Evolutionary conservation across 176 grass and related monocot species (phyloP).

Genomic region (Cocos nucifera): DNA sequence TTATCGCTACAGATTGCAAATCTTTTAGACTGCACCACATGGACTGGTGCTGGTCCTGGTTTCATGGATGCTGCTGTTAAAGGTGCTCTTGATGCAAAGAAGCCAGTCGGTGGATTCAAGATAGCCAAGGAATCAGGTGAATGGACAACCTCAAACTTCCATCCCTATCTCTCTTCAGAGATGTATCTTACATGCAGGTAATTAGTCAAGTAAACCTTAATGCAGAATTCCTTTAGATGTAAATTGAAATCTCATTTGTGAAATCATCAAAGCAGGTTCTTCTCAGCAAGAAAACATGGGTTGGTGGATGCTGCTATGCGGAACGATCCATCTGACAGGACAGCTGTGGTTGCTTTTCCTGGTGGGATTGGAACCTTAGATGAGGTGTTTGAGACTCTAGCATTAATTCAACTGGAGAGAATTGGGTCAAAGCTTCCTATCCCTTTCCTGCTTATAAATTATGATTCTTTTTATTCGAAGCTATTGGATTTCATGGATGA

Average conservation of each 20-base stretch:
- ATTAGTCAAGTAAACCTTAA: neutral
- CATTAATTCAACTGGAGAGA: conserved; percentile 64
- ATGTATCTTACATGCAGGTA: conserved; percentile 89
- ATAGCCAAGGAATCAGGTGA: conserved; percentile 68
- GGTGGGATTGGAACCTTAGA: conserved; percentile 73
- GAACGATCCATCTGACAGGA: conserved; percentile 34
- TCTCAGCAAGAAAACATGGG: conserved; percentile 84
- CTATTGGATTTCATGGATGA: conserved; percentile 66
- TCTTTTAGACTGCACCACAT: conserved; percentile 75
- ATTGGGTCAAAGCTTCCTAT: conserved; percentile 50
- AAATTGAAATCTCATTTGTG: neutral
- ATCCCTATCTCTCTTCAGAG: conserved; percentile 54
- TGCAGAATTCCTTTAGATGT: too few relatives aligned
- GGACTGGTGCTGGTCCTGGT: conserved; percentile 65
- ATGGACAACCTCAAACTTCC: conserved; percentile 69
- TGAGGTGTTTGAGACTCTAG: conserved; percentile 77
- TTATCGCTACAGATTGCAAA: conserved; percentile 29
- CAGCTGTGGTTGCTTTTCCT: conserved; percentile 46
- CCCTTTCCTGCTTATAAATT: conserved; percentile 68
- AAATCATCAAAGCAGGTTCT: conserved; percentile 48
- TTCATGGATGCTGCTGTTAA: conserved; percentile 73
- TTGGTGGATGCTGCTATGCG: conserved; percentile 68
- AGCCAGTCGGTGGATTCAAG: conserved; percentile 62
- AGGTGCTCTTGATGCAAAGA: conserved; percentile 56
- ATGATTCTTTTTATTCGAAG: conserved; percentile 80